Evolutionary conservation across 768 basidiomycete genomes (phyloP).

Genomic region (Hydnomerulius pinastri): DNA sequence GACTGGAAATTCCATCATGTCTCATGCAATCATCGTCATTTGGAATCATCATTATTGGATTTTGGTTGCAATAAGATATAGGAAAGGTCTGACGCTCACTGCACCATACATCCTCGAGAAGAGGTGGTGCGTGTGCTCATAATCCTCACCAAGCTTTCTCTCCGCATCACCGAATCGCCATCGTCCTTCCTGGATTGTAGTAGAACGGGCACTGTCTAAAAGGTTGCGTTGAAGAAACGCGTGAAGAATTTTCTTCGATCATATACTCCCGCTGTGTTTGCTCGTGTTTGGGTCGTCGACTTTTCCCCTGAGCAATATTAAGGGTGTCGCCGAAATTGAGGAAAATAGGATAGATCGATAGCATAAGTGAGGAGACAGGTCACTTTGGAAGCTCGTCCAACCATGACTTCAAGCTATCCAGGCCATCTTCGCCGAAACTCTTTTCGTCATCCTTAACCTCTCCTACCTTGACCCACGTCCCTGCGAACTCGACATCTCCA

Average conservation of each 20-base stretch:
- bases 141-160: slow-evolving; percentile 54
- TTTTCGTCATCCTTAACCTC: slow-evolving; percentile 40
- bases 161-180: slow-evolving; percentile 74
- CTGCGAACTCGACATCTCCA: slow-evolving; percentile 70
- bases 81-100: slow-evolving; percentile 69
- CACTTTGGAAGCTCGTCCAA: slow-evolving; percentile 43
- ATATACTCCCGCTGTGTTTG: slow-evolving; percentile 27
- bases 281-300: slow-evolving; percentile 19
- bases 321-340: too few relatives aligned
- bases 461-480: slow-evolving; percentile 50
- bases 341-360: too few relatives aligned
- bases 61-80: slow-evolving; percentile 38
- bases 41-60: too few relatives aligned
- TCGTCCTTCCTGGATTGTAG: slow-evolving; percentile 45
- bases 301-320: slow-evolving; percentile 2
- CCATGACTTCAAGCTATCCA: slow-evolving; percentile 50
- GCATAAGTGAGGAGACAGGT: slow-evolving; percentile 15
- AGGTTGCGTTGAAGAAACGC: slow-evolving; percentile 48
- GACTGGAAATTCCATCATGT: too few relatives aligned
- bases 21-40: too few relatives aligned
- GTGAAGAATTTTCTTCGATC: background rate
- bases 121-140: slow-evolving; percentile 57
- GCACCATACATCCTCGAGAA: slow-evolving; percentile 40
- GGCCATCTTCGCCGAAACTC: slow-evolving; percentile 33
- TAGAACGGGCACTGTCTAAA: slow-evolving; percentile 74